Conservation (phyloP, 768 basidiomycete species). For the Auriscalpium vulgare region DNA sequence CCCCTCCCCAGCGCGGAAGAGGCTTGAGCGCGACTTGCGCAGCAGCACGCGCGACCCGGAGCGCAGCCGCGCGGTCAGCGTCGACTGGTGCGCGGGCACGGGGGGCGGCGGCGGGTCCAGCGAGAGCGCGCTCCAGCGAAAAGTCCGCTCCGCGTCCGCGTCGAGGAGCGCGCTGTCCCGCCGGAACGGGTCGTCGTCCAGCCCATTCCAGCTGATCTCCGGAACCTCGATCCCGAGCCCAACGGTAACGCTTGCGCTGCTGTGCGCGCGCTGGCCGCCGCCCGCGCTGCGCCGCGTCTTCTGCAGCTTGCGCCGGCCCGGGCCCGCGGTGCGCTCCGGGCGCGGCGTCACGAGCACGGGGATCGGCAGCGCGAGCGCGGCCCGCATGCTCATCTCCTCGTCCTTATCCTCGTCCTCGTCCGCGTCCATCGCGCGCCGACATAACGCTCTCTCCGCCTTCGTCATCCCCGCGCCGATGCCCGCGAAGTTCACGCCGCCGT, state of each 20-base stretch:
- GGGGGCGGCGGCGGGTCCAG: background rate
- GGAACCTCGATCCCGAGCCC: conserved; percentile 1
- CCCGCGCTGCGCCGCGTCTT: background rate
- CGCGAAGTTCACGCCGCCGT: background rate
- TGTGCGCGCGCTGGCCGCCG: background rate
- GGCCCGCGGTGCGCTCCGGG: background rate
- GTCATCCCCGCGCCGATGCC: background rate
- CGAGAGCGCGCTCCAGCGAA: conserved; percentile 14
- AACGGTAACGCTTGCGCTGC: background rate
- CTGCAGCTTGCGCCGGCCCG: background rate
- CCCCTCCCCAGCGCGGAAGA: background rate
- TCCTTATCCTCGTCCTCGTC: background rate
- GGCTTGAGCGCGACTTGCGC: background rate
- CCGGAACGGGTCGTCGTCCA: conserved; percentile 12
- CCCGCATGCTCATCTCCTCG: conserved; percentile 6
- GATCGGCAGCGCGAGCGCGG: conserved; percentile 14
- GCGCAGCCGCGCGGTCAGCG: background rate
- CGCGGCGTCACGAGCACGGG: conserved; percentile 11
- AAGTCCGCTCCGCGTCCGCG: conserved; percentile 3
- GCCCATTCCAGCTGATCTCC: conserved; percentile 10
- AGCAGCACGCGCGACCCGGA: background rate
- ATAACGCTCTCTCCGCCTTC: background rate
- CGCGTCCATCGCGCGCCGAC: background rate
- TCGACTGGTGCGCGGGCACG: background rate
- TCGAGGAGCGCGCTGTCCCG: background rate